Conservation (phyloP, 2,329 filamentous ascomycete genomes). For the Fusarium marasasianum region DNA sequence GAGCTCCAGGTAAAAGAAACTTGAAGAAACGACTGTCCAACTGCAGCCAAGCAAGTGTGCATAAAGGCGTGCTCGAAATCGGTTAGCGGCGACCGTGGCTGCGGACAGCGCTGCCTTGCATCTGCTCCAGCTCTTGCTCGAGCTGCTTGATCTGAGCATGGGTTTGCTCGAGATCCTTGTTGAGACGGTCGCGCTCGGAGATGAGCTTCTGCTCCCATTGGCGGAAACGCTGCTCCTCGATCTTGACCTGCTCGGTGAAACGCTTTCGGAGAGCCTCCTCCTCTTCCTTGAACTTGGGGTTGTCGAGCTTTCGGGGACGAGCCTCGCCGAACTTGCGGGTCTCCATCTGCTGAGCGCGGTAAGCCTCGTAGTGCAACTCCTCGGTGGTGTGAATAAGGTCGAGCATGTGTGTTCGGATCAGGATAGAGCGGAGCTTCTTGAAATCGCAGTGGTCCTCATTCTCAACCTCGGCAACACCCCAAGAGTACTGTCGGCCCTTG, state of each 20-base stretch:
- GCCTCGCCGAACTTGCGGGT: conserved; percentile 99
- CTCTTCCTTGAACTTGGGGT: conserved; percentile 99
- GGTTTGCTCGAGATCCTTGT: conserved; percentile 99
- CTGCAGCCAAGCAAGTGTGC: conserved; percentile 40
- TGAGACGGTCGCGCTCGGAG: conserved; percentile 95
- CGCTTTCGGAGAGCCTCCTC: conserved; percentile 98
- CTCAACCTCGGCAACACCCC: conserved; percentile 99
- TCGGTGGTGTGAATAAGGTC: conserved; percentile 99
- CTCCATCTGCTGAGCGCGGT: conserved; percentile 99
- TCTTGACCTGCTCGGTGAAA: conserved; percentile 99
- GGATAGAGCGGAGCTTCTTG: conserved; percentile 99
- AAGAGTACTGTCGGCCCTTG: conserved; percentile 98
- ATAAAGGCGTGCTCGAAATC: conserved; percentile 11
- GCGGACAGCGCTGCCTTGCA: conserved; percentile 90
- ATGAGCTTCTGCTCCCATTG: conserved; percentile 99
- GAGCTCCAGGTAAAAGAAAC: conserved; percentile 43
- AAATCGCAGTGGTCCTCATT: conserved; percentile 99
- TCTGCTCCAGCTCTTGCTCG: conserved; percentile 89
- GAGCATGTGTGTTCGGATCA: conserved; percentile 99
- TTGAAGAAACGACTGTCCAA: conserved; percentile 43
- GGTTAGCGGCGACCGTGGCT: conserved; percentile 90
- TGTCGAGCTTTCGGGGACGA: conserved; percentile 96
- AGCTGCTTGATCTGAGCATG: conserved; percentile 93
- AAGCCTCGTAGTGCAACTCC: conserved; percentile 98
- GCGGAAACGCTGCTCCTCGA: conserved; percentile 98